Evolutionary conservation across 2,329 filamentous ascomycete species (phyloP), one percentile per base, ranked within the genome.

Genomic region (Aspergillus spinulosporus): DNA sequence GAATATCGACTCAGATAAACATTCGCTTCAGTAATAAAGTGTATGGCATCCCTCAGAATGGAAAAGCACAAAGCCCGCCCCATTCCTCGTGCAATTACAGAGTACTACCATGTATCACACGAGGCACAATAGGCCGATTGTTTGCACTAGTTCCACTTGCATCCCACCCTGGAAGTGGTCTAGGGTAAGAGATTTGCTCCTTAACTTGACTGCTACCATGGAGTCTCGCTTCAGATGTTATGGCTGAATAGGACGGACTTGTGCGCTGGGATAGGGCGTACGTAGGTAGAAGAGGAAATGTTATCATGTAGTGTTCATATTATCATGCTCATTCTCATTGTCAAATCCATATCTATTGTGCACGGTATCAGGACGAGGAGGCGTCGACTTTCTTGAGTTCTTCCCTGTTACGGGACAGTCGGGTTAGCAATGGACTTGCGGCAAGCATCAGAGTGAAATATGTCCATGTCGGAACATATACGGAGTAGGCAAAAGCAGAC

Each of bases 311-410:
- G 7, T 43, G 31, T 50, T 43, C 21, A 50, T 7, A 32, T 29
- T 50, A 50, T 50, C 29, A 43, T 42, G 40, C 31, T 39, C 43
- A 31, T 7, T 31, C 39, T 40, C 28, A 44, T 49, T 50, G 37
- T 42, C 15, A 50, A 21, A 5, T 28, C 37, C 28, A 31, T 43
- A 39, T 51, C 11, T 43, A 43, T 48, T 32, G 37, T 47, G 31
- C 11, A 31, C 2, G 39, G 26, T 84, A 78, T 82, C 84, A 83
- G 79, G 89, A 90, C 60, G 84, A 81, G 39, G 86, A 81, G 40
- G 86, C 83, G 73, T 94, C 90, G 69, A 97, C 90, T 79, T 96
- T 97, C 83, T 95, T 95, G 63, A 97, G 79, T 75, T 97, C 93
- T 76, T 96, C 68, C 61, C 70, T 75, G 49, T 57, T 47, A 48